Evolutionary conservation across 2,329 filamentous ascomycete genomes (phyloP).

Genomic region (Uncinocarpus reesii): DNA sequence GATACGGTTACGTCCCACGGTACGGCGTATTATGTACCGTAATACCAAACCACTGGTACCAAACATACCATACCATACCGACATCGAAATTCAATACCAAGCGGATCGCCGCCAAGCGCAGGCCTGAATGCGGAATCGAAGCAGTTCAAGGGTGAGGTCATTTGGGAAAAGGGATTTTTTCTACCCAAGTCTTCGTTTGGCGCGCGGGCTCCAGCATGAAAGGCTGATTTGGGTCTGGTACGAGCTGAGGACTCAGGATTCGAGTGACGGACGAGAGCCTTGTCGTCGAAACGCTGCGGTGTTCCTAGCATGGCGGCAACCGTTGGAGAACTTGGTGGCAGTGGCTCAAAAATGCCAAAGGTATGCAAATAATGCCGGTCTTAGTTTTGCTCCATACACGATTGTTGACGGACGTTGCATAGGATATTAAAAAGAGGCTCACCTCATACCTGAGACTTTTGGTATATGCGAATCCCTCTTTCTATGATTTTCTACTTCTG

Average conservation of each 20-base stretch:
- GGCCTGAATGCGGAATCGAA: background rate
- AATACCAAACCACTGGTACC: too few species aligned
- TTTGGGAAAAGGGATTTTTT: background rate
- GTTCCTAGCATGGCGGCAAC: background rate
- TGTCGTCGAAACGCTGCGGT: background rate
- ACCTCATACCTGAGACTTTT: conserved; percentile 16
- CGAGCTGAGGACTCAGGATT: background rate
- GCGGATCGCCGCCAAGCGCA: conserved; percentile 4
- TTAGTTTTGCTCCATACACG: background rate
- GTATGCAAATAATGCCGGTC: background rate
- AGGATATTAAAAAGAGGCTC: conserved; percentile 2
- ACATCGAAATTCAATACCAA: background rate
- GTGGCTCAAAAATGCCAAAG: background rate
- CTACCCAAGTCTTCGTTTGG: background rate
- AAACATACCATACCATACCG: background rate
- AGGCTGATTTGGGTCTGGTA: background rate
- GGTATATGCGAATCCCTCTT: conserved; percentile 17
- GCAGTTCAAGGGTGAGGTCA: background rate
- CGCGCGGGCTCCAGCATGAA: background rate
- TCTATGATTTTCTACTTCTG: conserved; percentile 16
- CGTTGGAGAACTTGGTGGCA: background rate
- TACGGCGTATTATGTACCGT: background rate
- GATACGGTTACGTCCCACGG: background rate
- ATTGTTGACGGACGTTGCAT: background rate
- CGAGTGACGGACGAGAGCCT: background rate